phyloP scores from a whole-genome alignment of 2,329 filamentous ascomycete genomes.

The Arthrocladium fulminans region DNA sequence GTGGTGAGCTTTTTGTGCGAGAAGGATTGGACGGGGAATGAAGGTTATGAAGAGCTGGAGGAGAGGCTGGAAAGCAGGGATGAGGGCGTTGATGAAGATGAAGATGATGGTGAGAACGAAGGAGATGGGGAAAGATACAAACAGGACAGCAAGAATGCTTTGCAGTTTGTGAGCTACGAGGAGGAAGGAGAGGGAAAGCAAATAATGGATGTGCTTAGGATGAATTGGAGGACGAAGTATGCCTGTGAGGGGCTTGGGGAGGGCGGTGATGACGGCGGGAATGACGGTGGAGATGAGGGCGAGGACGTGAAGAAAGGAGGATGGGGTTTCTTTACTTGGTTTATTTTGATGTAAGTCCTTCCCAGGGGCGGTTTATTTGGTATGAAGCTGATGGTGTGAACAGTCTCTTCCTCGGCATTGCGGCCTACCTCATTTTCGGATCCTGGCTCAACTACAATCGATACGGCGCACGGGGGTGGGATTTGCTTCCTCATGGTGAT shows the following conservation, averaged over 20 bases:
- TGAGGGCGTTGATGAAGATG: conserved; percentile 20
- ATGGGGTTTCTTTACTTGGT: conserved; percentile 98
- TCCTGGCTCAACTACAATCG: conserved; percentile 99
- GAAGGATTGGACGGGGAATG: conserved; percentile 59
- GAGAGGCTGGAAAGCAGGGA: conserved; percentile 11
- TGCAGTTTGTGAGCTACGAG: conserved; percentile 68
- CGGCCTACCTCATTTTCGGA: conserved; percentile 91
- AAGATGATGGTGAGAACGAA: conserved; percentile 23
- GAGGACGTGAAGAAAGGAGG: conserved; percentile 33
- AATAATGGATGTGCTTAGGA: conserved; percentile 54
- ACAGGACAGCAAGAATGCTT: conserved; percentile 41
- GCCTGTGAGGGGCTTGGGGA: conserved; percentile 60
- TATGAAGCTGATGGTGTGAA: conserved; percentile 19
- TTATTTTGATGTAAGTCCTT: conserved; percentile 73
- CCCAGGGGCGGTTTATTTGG: conserved; percentile 10
- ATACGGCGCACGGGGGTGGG: conserved; percentile 90
- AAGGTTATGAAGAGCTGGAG: conserved; percentile 37
- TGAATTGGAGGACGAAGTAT: conserved; percentile 82
- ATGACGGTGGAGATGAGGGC: conserved; percentile 32
- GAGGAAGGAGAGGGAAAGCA: conserved; percentile 39
- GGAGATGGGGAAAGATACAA: conserved; percentile 20
- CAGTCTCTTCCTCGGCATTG: conserved; percentile 74
- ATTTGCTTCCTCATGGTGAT: conserved; percentile 85
- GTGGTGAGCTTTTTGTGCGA: conserved; percentile 84
- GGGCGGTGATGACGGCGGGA: conserved; percentile 32